Evolutionary conservation across 2,329 filamentous ascomycete genomes (phyloP).

Genomic region (Pezicula radicicola): DNA sequence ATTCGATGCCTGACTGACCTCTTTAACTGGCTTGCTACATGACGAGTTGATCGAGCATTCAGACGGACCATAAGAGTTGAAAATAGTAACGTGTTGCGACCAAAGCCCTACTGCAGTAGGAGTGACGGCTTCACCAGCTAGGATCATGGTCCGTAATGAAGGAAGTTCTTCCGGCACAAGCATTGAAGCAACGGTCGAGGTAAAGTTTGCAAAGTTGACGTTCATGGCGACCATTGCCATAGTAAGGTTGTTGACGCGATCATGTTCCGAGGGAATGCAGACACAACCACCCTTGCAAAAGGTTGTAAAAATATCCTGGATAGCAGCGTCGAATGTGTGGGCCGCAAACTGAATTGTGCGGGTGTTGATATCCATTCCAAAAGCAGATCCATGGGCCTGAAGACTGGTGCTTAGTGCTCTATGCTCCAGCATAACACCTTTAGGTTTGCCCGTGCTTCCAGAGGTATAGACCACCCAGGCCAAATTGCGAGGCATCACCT

Average conservation of each 20-base stretch:
- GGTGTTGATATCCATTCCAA: slow-evolving; percentile 4
- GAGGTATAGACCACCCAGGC: slow-evolving; percentile 14
- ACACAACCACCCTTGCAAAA: slow-evolving; percentile 12
- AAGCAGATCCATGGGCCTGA: slow-evolving; percentile 5
- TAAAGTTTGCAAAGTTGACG: slow-evolving; percentile 12
- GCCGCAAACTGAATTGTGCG: slow-evolving; percentile 13
- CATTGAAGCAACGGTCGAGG: slow-evolving; percentile 13
- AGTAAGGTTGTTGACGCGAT: slow-evolving; percentile 12
- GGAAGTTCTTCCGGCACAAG: slow-evolving; percentile 11
- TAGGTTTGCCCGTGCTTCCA: slow-evolving; percentile 12
- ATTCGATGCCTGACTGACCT: slow-evolving; percentile 6
- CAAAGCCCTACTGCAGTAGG: slow-evolving; percentile 10
- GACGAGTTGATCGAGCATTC: slow-evolving; percentile 11
- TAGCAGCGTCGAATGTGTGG: slow-evolving; percentile 11
- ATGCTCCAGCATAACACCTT: slow-evolving; percentile 13
- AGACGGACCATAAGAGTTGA: slow-evolving; percentile 14
- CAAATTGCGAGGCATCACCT: slow-evolving; percentile 5
- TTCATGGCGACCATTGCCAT: slow-evolving; percentile 8
- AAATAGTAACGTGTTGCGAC: slow-evolving; percentile 5
- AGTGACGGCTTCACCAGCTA: slow-evolving; percentile 14
- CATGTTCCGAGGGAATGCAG: slow-evolving; percentile 15
- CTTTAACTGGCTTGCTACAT: slow-evolving; percentile 3
- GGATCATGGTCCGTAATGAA: slow-evolving; percentile 7
- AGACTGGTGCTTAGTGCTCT: slow-evolving; percentile 4
- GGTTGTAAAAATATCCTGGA: slow-evolving; percentile 13